These are phyloP conservation scores for Nannochloropsis granulata DNA, from an alignment of 108 stramenopile species.

Conservation along the genomic window DNA sequence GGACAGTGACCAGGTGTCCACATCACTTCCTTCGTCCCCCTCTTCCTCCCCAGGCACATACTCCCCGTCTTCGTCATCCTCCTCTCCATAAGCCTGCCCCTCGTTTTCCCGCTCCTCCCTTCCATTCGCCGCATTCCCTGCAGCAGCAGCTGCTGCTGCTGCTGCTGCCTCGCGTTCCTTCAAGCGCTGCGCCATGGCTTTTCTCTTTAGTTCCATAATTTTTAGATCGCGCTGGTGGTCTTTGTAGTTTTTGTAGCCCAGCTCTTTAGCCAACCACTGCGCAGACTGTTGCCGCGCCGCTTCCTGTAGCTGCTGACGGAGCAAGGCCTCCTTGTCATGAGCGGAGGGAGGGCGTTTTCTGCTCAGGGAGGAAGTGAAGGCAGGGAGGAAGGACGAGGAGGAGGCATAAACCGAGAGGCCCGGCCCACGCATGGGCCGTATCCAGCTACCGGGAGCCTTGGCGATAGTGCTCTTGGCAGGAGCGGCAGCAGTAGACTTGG, in stretches of 20 bases:
- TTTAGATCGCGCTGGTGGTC: not conserved
- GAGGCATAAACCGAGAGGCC: not conserved
- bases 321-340: not conserved
- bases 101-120: not conserved
- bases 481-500: not conserved
- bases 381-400: not conserved
- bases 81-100: not conserved
- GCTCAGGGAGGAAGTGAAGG: not conserved
- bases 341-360: not conserved
- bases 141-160: not conserved
- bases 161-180: not conserved
- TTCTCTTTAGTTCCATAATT: not conserved
- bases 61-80: not conserved
- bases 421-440: not conserved
- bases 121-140: not conserved
- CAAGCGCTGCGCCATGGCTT: not conserved
- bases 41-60: conserved; percentile 4
- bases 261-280: not conserved
- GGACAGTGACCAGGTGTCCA: not conserved
- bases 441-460: not conserved
- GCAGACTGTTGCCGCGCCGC: not conserved
- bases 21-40: not conserved
- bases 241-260: not conserved
- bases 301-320: not conserved
- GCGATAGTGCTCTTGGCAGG: not conserved